phyloP scores from a whole-genome alignment of 2,329 filamentous ascomycete species.

The Didymella lethalis region DNA sequence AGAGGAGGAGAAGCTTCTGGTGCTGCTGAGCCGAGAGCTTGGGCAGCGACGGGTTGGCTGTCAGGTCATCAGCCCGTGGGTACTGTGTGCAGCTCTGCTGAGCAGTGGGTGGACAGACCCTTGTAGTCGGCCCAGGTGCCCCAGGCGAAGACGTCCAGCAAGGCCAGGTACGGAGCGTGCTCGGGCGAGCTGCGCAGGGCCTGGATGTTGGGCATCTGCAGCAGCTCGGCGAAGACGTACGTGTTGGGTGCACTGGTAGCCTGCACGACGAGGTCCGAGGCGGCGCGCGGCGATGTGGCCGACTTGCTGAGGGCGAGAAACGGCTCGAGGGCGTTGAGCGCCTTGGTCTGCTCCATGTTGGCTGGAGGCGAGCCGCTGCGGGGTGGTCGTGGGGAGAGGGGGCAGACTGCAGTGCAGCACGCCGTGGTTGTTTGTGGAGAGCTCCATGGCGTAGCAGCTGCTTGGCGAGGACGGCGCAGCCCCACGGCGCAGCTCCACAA shows the following conservation, averaged over 20 bases:
- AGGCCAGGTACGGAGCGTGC: constrained; percentile 67
- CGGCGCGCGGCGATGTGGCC: constrained; percentile 81
- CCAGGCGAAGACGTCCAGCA: constrained; percentile 90
- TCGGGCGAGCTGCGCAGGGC: constrained; percentile 71
- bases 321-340: constrained; percentile 73
- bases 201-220: constrained; percentile 81
- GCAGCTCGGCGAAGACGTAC: constrained; percentile 93
- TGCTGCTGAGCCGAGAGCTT: constrained; percentile 74
- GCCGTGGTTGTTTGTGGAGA: constrained; percentile 5
- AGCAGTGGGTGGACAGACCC: constrained; percentile 51
- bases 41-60: constrained; percentile 67
- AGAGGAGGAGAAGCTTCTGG: constrained; percentile 89
- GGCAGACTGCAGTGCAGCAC: not conserved
- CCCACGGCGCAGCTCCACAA: not conserved
- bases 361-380: not conserved
- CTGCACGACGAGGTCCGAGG: constrained; percentile 83
- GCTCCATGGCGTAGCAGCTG: constrained; percentile 22
- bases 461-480: constrained; percentile 21
- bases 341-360: constrained; percentile 75
- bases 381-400: not conserved
- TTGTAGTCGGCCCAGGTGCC: constrained; percentile 85
- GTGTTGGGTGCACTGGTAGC: constrained; percentile 90
- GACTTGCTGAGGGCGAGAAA: constrained; percentile 89
- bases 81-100: not conserved
- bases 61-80: not conserved